These are phyloP conservation scores for Rusavskia elegans DNA, from an alignment of 495 filamentous ascomycete species.

Conservation along the genomic window DNA sequence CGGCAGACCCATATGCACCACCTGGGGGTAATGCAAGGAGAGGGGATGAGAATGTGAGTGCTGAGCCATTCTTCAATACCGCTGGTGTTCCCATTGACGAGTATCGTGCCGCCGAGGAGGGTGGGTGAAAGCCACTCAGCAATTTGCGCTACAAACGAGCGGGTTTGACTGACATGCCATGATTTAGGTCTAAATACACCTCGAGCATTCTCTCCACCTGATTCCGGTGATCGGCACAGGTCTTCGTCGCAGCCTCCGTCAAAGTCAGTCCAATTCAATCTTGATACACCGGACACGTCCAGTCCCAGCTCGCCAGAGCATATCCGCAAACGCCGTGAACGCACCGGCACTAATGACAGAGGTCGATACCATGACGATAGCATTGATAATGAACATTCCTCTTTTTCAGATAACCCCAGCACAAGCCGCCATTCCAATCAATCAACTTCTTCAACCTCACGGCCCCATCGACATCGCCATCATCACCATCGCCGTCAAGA, in stretches of 20 bases:
- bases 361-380: background rate
- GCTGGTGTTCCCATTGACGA: constrained; percentile 23
- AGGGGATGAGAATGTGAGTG: constrained; percentile 43
- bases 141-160: background rate
- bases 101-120: constrained; percentile 21
- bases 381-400: constrained; percentile 10
- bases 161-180: constrained; percentile 1
- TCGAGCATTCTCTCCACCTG: constrained; percentile 6
- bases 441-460: background rate
- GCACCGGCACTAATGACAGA: constrained; percentile 1
- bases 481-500: background rate
- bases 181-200: constrained; percentile 13
- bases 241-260: constrained; percentile 14
- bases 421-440: background rate
- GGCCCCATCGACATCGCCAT: background rate
- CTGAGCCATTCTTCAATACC: constrained; percentile 15
- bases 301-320: constrained; percentile 7
- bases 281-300: constrained; percentile 6
- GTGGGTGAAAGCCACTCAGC: constrained; percentile 20
- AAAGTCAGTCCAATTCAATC: constrained; percentile 13
- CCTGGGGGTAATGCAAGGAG: constrained; percentile 21
- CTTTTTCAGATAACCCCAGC: constrained; percentile 1
- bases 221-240: constrained; percentile 5
- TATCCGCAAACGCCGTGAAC: constrained; percentile 14
- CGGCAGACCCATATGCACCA: constrained; percentile 26